These are phyloP conservation scores for Brassica cretica DNA, from an alignment of 345 rosid species.

Conservation along the genomic window DNA sequence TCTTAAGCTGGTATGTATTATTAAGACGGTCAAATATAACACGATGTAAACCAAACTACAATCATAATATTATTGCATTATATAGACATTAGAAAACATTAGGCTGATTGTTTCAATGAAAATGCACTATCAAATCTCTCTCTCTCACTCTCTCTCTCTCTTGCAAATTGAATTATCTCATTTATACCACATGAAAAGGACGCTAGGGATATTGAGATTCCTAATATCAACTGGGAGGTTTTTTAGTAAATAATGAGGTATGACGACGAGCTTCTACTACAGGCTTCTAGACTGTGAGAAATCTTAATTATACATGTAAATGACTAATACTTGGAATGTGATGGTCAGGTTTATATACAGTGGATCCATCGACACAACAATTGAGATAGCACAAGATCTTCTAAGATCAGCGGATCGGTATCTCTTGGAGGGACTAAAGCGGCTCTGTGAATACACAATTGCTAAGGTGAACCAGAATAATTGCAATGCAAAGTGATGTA, in stretches of 20 bases:
- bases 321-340: slow-evolving; percentile 3
- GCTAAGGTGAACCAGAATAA: slow-evolving; percentile 71
- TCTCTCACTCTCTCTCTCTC: too few relatives aligned
- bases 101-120: too few relatives aligned
- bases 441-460: slow-evolving; percentile 92
- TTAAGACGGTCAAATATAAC: too few relatives aligned
- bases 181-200: slow-evolving; percentile 72
- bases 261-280: slow-evolving; percentile 2
- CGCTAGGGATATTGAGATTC: slow-evolving; percentile 97
- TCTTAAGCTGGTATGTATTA: too few relatives aligned
- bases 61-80: too few relatives aligned
- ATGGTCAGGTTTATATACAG: slow-evolving; percentile 84
- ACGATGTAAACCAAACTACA: too few relatives aligned
- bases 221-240: slow-evolving; percentile 98
- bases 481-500: neutral
- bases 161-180: slow-evolving; percentile 2
- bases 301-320: neutral
- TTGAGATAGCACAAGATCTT: slow-evolving; percentile 90
- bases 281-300: slow-evolving; percentile 13
- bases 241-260: slow-evolving; percentile 99
- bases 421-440: slow-evolving; percentile 95
- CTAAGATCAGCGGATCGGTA: slow-evolving; percentile 98
- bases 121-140: too few relatives aligned
- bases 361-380: slow-evolving; percentile 83
- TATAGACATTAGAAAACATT: too few relatives aligned